Conservation (phyloP, 768 basidiomycete genomes). For the Xerocomellus dryophilus region DNA sequence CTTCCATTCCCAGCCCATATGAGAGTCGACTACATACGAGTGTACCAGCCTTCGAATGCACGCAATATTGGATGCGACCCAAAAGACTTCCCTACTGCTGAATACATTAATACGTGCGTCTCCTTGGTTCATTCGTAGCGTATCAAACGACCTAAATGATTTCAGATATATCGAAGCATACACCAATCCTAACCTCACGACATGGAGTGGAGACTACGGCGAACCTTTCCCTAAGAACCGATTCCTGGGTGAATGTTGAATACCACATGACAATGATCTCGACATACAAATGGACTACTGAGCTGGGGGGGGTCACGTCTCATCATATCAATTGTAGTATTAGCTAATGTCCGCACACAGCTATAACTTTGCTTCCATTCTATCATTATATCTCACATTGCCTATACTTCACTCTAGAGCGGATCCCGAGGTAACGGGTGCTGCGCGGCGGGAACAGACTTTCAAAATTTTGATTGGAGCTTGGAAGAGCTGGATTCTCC, state of each 20-base stretch:
- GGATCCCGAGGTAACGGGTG: neutral
- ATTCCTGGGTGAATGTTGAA: slow-evolving; percentile 41
- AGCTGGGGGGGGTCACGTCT: neutral
- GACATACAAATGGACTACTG: neutral
- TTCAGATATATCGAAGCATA: slow-evolving; percentile 65
- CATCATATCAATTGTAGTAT: neutral
- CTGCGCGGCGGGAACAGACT: neutral
- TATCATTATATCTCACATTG: neutral
- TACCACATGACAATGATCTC: neutral
- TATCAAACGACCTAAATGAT: neutral
- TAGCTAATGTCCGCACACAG: neutral
- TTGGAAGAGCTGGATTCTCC: neutral
- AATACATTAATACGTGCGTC: slow-evolving; percentile 63
- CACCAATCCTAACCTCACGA: slow-evolving; percentile 52
- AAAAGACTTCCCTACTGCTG: slow-evolving; percentile 59
- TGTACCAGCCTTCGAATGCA: slow-evolving; percentile 64
- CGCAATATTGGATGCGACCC: slow-evolving; percentile 76
- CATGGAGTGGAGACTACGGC: slow-evolving; percentile 42
- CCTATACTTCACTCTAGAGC: neutral
- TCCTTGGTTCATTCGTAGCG: neutral
- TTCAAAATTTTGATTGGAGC: neutral
- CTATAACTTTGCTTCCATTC: neutral
- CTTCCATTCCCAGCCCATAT: slow-evolving; percentile 50
- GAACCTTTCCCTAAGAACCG: slow-evolving; percentile 51
- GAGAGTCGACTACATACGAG: slow-evolving; percentile 57